Evolutionary conservation across 164 flowering plant species (phyloP).

Genomic region (Annona squamosa): DNA sequence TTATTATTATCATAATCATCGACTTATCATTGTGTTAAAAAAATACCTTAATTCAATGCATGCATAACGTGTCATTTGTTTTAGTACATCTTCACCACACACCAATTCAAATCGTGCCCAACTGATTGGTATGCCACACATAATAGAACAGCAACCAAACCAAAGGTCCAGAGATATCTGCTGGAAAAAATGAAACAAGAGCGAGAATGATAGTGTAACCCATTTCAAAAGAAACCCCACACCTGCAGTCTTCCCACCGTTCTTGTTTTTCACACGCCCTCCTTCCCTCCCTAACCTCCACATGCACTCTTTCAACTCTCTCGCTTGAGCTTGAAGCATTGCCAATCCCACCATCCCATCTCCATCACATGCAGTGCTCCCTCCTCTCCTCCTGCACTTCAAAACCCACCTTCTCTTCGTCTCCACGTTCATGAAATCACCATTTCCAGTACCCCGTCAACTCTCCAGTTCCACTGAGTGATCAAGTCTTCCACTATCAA

Average conservation of each 20-base stretch:
- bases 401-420: conserved; percentile 9
- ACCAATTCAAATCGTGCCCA: too few species aligned
- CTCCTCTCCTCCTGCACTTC: conserved; percentile 28
- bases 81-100: too few species aligned
- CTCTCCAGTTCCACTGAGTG: not conserved
- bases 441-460: not conserved
- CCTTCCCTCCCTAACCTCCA: conserved; percentile 10
- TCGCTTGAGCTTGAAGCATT: conserved; percentile 46
- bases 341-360: conserved; percentile 14
- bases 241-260: not conserved
- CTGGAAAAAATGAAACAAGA: too few species aligned
- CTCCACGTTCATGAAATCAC: not conserved
- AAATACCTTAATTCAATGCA: too few species aligned
- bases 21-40: too few species aligned
- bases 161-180: too few species aligned
- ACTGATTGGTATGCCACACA: too few species aligned
- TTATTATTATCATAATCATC: too few species aligned
- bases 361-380: conserved; percentile 41
- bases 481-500: not conserved
- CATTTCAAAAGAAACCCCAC: too few species aligned
- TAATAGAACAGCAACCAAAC: too few species aligned
- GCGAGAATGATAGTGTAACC: too few species aligned
- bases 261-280: not conserved
- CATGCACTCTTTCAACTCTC: conserved; percentile 31
- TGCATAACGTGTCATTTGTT: too few species aligned